Conservation (phyloP, 2,329 filamentous ascomycete genomes). For the Aspergillus pseudoviridinutans region DNA sequence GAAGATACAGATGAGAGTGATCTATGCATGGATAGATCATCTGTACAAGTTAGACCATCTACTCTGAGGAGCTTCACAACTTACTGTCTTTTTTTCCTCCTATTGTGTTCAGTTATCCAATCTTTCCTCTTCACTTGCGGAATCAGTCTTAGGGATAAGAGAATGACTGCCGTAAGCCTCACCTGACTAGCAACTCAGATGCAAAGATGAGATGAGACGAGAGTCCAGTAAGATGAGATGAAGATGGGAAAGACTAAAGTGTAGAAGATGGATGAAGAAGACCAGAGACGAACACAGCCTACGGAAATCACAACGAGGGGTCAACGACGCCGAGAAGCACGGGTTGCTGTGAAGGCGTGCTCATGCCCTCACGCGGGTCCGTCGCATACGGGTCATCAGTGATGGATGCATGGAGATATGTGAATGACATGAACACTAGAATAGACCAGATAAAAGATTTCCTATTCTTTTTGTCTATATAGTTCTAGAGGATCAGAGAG, state of each 20-base stretch:
- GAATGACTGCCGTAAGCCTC: neutral
- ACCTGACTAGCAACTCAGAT: neutral
- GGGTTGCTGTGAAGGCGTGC: neutral
- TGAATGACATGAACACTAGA: neutral
- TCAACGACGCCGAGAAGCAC: neutral
- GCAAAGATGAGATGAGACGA: neutral
- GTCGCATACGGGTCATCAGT: neutral
- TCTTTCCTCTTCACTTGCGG: neutral
- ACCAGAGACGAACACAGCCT: neutral
- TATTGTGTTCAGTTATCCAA: too few relatives aligned
- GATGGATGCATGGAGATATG: neutral
- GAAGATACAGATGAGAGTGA: too few relatives aligned
- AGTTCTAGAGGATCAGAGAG: neutral
- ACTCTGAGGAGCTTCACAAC: too few relatives aligned
- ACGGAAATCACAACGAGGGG: neutral
- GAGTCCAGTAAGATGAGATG: too few relatives aligned
- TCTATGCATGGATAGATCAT: neutral
- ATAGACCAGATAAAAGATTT: neutral
- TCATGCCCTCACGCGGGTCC: neutral
- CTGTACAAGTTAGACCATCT: too few relatives aligned
- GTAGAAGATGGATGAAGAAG: neutral
- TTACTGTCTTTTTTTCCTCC: too few relatives aligned
- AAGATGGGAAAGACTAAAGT: neutral
- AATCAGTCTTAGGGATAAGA: neutral
- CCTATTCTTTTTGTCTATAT: neutral